Base-by-base conservation (phyloP, 305 asterid species). In the Stenogyne calaminthoides region DNA sequence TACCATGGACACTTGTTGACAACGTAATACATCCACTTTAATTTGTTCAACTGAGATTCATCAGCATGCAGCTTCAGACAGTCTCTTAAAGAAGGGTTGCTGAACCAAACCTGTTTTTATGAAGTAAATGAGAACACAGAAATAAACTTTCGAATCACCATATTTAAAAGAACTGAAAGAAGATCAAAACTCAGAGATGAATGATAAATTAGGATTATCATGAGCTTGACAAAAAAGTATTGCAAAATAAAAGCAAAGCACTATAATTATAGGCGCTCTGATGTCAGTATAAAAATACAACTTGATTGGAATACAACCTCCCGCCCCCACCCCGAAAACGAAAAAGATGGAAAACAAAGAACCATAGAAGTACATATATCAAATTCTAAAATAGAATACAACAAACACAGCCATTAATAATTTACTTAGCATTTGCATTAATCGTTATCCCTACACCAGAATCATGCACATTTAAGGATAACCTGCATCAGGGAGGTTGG, bases 1-100 rank as follows among this genome's bases (percentile, higher is more conserved):
- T 83, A 95, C 99, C 98, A 95, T 76, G 99, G 97, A 78, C 92
- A 86, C 79, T 84, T 87, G 85, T 95, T 95, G 76, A 95, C 87
- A 77, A 77, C 80, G 80, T 87, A 95, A 77, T 92, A 95, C 83
- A 81, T 82, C 98, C 94, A 89, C 81, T 92, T 95, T 77, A 79
- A 72, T 78, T 90, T 88, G 87, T 86, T 85, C 83, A 92, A 77
- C 71, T 80, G 86, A 72, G 96, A 88, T 44, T 82, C 81, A 40
- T 86, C 86, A 65, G 95, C 96, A 27, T 82, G 88, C 82, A 77
- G 84, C 88, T 85, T 81, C 54, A 95, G 81, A 98, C 99, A 95
- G 78, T 89, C 91, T 83, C 91, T 84, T 79, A 95, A 86, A 74
- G 96, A 84, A 51, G 94, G 94, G 81, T 95, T 92, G 85, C 92